phyloP scores from a whole-genome alignment of 306 rosid genomes.

The Rosa persica region DNA sequence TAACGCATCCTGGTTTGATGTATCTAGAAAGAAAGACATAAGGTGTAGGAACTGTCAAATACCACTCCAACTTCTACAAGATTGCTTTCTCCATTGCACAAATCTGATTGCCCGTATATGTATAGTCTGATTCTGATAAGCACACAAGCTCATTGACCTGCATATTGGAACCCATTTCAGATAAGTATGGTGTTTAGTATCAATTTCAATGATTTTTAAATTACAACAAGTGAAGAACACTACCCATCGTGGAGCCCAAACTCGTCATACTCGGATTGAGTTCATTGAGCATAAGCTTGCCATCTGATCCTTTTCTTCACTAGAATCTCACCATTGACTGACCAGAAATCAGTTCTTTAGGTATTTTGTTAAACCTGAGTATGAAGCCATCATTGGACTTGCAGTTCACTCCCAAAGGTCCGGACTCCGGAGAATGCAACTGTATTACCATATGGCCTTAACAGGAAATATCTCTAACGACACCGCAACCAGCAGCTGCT shows the following conservation, averaged over 20 bases:
- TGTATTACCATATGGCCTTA: too few species aligned
- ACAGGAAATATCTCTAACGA: too few species aligned
- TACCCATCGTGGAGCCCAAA: slow-evolving; percentile 90
- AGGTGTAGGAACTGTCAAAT: slow-evolving; percentile 77
- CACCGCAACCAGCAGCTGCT: too few species aligned
- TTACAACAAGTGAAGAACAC: not conserved
- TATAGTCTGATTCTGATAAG: slow-evolving; percentile 60
- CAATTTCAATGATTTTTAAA: not conserved
- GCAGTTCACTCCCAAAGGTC: too few species aligned
- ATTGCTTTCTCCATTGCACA: slow-evolving; percentile 70
- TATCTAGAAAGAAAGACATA: slow-evolving; percentile 83
- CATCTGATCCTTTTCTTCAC: too few species aligned
- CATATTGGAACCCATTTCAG: slow-evolving; percentile 10
- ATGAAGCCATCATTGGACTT: too few species aligned
- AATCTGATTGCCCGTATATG: slow-evolving; percentile 32
- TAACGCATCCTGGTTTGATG: slow-evolving; percentile 31
- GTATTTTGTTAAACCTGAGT: too few species aligned
- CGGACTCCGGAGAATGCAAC: too few species aligned
- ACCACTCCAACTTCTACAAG: slow-evolving; percentile 73
- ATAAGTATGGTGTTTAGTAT: not conserved
- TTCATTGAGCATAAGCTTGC: too few species aligned
- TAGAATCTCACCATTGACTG: too few species aligned
- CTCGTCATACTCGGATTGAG: slow-evolving; percentile 67
- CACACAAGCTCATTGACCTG: slow-evolving; percentile 84
- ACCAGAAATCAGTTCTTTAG: too few species aligned